Percentiles rank a stretch among this genome's conserved stretches.
These are phyloP conservation scores for Jatropha multifida DNA, from an alignment of 441 rosid genomes.

Conservation along the genomic window DNA sequence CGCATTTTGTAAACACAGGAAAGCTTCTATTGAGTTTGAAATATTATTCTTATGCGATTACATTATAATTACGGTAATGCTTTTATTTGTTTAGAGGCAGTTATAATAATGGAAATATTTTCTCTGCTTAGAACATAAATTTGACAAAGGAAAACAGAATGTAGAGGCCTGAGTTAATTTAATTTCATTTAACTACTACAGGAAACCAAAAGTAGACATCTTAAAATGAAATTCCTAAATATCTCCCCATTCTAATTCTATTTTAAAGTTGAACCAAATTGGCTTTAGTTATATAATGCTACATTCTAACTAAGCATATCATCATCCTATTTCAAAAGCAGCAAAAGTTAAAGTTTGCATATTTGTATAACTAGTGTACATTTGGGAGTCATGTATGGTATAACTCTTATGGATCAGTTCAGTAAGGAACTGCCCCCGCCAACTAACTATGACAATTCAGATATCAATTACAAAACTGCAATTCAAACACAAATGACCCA, in stretches of 20 bases:
- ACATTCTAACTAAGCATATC: not conserved
- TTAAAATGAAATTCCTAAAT: not conserved
- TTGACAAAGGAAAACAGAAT: no score
- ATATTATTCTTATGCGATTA: not conserved
- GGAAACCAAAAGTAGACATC: not conserved
- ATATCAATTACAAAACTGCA: not conserved
- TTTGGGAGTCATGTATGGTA: not conserved
- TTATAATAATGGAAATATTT: no score
- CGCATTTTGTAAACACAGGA: conserved; percentile 28
- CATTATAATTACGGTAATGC: not conserved
- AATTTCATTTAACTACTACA: not conserved
- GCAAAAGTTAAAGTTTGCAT: not conserved
- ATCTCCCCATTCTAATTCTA: not conserved
- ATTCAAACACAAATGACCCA: not conserved
- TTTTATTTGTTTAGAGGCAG: not conserved
- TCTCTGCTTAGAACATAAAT: no score
- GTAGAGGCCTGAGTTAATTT: not conserved
- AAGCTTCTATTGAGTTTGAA: conserved; percentile 16
- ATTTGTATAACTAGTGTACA: not conserved
- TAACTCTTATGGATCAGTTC: not conserved
- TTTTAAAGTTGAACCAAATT: conserved; percentile 3
- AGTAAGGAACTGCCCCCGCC: not conserved
- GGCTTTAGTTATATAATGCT: not conserved
- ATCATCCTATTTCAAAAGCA: not conserved
- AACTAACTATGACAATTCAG: not conserved